These are phyloP conservation scores for Ensete ventricosum DNA, from an alignment of 176 grass and related monocot species.

Conservation along the genomic window DNA sequence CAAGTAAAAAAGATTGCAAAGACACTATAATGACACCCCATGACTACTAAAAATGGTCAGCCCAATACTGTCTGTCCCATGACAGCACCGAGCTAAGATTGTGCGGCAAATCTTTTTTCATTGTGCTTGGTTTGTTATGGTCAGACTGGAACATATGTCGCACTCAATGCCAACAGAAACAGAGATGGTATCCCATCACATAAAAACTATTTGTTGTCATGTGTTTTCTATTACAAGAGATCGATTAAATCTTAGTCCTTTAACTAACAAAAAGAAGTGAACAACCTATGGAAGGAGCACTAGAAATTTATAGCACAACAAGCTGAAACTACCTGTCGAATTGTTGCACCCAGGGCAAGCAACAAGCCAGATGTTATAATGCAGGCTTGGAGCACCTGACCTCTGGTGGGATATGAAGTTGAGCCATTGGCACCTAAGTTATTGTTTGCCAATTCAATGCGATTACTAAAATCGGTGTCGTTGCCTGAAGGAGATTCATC, in stretches of 20 bases:
- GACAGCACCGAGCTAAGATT: no score
- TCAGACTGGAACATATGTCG: neutral
- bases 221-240: neutral
- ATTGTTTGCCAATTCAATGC: conserved; percentile 8
- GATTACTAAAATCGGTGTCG: conserved; percentile 6
- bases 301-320: neutral
- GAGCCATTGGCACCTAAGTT: conserved; percentile 19
- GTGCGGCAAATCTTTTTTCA: no score
- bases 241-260: neutral
- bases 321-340: conserved; percentile 44
- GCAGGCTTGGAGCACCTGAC: conserved; percentile 61
- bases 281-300: neutral
- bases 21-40: no score
- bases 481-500: conserved; percentile 10
- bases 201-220: neutral
- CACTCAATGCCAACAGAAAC: neutral
- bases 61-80: no score
- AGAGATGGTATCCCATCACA: conserved; percentile 11
- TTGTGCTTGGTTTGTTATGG: no score
- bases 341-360: conserved; percentile 33
- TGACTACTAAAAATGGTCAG: no score
- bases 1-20: no score
- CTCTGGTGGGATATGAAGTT: conserved; percentile 35
- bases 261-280: neutral
- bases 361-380: conserved; percentile 50